A percentile compares a stretch with the other conserved stretches of the same genome.
phyloP scores from a whole-genome alignment of 2,329 filamentous ascomycete genomes.

The Pseudogymnoascus sp. region DNA sequence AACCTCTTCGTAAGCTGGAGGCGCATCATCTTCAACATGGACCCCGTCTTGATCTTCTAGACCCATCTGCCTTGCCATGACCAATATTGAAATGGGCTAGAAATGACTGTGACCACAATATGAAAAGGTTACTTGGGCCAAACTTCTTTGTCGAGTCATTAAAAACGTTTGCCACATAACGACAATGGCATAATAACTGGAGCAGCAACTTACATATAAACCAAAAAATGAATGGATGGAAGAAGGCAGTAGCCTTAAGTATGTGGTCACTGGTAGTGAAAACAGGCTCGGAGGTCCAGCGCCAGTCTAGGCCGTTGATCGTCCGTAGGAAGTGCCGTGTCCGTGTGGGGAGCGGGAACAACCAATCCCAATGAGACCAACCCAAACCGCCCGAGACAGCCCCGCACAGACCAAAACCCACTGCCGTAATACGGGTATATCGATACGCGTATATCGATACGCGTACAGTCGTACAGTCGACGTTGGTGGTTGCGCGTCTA shows the following conservation, averaged over 20 bases:
- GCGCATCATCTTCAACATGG: background rate
- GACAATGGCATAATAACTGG: background rate
- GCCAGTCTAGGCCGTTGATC: background rate
- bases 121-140: background rate
- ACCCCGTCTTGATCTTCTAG: background rate
- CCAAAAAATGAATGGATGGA: background rate
- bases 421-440: background rate
- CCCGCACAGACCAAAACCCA: background rate
- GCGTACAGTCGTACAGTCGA: too few relatives aligned
- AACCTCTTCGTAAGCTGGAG: background rate
- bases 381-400: background rate
- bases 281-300: background rate
- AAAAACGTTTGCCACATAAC: background rate
- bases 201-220: background rate
- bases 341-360: background rate
- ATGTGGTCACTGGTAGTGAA: background rate
- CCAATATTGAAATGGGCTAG: background rate
- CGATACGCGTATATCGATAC: background rate
- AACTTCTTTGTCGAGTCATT: background rate
- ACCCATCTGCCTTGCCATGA: background rate
- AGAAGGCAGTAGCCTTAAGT: background rate
- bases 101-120: background rate
- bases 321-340: background rate
- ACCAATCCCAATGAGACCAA: background rate
- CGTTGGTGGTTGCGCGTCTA: too few relatives aligned